phyloP scores from a whole-genome alignment of 148 eudicot species.

The Beta vulgaris region DNA sequence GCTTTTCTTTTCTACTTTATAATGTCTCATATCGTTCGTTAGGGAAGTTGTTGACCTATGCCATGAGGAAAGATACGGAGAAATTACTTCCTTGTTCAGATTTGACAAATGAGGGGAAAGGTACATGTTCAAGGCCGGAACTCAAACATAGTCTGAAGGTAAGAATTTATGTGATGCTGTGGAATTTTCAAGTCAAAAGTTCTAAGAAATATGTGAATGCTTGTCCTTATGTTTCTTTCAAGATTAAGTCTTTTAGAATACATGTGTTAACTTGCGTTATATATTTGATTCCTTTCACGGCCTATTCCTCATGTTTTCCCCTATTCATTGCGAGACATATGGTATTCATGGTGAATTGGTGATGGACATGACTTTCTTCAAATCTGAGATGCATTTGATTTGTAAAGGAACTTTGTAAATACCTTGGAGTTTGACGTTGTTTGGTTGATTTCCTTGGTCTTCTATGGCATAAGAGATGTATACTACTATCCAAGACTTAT shows the following conservation, averaged over 20 bases:
- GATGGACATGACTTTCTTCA: neutral
- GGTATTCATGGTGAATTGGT: no score
- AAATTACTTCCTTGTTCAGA: slow-evolving; percentile 24
- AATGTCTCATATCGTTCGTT: slow-evolving; percentile 30
- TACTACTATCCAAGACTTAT: no score
- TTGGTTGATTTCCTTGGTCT: neutral
- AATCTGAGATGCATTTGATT: neutral
- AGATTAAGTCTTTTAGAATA: neutral
- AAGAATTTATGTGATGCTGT: slow-evolving; percentile 3
- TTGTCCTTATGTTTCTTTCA: neutral
- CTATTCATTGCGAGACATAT: neutral
- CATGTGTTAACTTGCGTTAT: neutral
- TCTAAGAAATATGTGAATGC: neutral
- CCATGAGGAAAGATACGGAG: slow-evolving; percentile 27
- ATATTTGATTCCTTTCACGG: neutral
- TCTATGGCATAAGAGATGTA: neutral
- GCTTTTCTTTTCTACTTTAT: neutral
- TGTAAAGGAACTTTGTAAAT: neutral
- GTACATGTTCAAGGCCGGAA: slow-evolving; percentile 30
- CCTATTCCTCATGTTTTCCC: neutral
- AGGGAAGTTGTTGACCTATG: slow-evolving; percentile 45
- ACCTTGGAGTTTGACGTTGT: neutral
- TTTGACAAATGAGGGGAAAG: slow-evolving; percentile 19
- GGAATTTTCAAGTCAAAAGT: neutral
- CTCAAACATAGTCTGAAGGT: slow-evolving; percentile 43